Base-by-base conservation (phyloP, 1,284 basidiomycete species). In the Cryptococcus jaspeensis region DNA sequence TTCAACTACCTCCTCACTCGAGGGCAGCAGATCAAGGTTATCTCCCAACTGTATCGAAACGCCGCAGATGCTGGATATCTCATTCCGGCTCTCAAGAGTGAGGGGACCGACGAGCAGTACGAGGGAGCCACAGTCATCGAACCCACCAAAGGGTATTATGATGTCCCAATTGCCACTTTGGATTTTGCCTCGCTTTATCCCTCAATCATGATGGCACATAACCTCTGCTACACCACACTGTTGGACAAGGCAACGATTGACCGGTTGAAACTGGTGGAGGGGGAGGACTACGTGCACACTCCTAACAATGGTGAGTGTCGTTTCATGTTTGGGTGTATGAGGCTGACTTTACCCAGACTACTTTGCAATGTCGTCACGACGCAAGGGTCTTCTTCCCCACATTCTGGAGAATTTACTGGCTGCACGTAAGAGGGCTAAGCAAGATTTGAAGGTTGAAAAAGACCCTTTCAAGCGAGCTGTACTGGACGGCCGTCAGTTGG, bases 161-260 rank as follows among this genome's bases (percentile, higher is more conserved):
- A 95, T 70, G 84, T 87, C 0, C 93, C 93, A 0, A 96, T 98
- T 67, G 92, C 94, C 5, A 97, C 93, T 0, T 84, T 98, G 42
- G 93, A 98, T 83, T 98, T 98, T 79, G 92, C 90, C 56, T 96
- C 92, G 0, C 82, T 98, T 63, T 98, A 98, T 75, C 93, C 93
- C 0, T 97, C 94, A 0, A 97, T 98, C 78, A 98, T 98, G 93
- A 96, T 96, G 92, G 94, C 93, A 0, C 94, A 98, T 74, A 98
- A 97, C 71, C 80, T 98, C 1, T 97, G 93, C 75, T 98, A 97
- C 70, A 96, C 94, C 0, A 95, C 94, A 0, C 80, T 96, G 15
- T 75, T 95, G 22, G 89, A 95, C 63, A 89, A 86, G 70, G 55
- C 63, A 4, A 88, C 87, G 0, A 87, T 93, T 18, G 88, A 92